Evolutionary conservation across 805 yeast species (phyloP).

Genomic region (Monosporozyma unispora): DNA sequence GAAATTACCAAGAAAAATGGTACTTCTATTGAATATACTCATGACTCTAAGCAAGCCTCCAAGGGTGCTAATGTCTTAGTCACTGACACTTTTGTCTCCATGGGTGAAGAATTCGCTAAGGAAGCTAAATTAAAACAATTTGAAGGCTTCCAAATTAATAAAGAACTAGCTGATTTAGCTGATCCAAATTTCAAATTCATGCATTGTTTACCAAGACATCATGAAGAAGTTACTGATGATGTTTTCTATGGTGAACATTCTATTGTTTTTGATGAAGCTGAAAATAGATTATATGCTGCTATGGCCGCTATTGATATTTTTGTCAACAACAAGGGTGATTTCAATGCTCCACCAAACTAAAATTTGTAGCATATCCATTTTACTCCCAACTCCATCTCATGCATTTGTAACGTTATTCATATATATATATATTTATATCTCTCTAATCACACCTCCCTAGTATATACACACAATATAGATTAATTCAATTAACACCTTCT

Average conservation of each 20-base stretch:
- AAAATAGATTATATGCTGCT: conserved; percentile 92
- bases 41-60: conserved; percentile 71
- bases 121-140: conserved; percentile 67
- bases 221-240: conserved; percentile 88
- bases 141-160: conserved; percentile 75
- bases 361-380: no score
- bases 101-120: conserved; percentile 91
- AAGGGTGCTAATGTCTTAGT: conserved; percentile 72
- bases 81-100: conserved; percentile 94
- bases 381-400: background rate
- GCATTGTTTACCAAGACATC: conserved; percentile 96
- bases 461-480: background rate
- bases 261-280: conserved; percentile 90
- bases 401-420: background rate
- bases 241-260: conserved; percentile 81
- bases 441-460: background rate
- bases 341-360: conserved; percentile 11
- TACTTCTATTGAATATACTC: conserved; percentile 46
- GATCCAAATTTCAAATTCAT: conserved; percentile 79
- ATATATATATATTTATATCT: background rate
- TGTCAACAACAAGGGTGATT: conserved; percentile 74
- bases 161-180: conserved; percentile 49
- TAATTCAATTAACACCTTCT: no score
- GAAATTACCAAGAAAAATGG: conserved; percentile 44
- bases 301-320: conserved; percentile 88